Percentiles rank a stretch among this genome's conserved stretches.
Evolutionary conservation across 2,329 filamentous ascomycete genomes (phyloP).

Genomic region (Colletotrichum musae): DNA sequence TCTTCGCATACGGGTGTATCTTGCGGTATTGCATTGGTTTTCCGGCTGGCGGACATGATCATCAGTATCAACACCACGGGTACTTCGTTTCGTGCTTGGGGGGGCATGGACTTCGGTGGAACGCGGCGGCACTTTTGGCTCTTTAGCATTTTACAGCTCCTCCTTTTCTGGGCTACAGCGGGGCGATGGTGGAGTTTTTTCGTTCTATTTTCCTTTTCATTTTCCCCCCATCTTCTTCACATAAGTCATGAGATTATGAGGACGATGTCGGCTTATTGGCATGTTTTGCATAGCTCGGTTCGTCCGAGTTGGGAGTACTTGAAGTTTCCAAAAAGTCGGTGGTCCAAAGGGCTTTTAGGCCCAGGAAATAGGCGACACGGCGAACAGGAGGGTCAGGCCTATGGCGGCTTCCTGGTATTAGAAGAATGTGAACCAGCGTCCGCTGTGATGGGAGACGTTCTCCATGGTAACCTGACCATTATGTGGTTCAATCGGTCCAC

Average conservation of each 20-base stretch:
- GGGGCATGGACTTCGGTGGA: neutral
- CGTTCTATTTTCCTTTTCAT: conserved; percentile 10
- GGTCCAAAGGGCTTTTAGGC: too few relatives aligned
- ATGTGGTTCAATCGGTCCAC: too few relatives aligned
- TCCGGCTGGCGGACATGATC: conserved; percentile 11
- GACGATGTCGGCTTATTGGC: conserved; percentile 10
- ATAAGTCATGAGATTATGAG: conserved; percentile 29
- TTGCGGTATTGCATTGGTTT: conserved; percentile 30
- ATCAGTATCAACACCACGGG: conserved; percentile 25
- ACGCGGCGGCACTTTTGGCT: conserved; percentile 16
- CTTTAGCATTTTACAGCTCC: neutral
- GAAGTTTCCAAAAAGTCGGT: too few relatives aligned
- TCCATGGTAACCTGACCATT: too few relatives aligned
- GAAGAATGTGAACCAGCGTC: too few relatives aligned
- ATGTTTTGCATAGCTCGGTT: conserved; percentile 6
- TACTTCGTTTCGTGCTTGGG: conserved; percentile 25
- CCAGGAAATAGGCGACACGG: too few relatives aligned
- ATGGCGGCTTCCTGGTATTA: too few relatives aligned
- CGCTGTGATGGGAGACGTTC: too few relatives aligned
- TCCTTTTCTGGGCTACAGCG: conserved; percentile 13
- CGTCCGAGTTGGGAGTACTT: neutral
- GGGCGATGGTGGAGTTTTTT: conserved; percentile 35
- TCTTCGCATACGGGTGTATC: conserved; percentile 25
- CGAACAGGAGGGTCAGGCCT: too few relatives aligned
- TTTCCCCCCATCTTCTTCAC: neutral